Evolutionary conservation across 2,329 filamentous ascomycete species (phyloP).

Genomic region (Epichloe elymi): DNA sequence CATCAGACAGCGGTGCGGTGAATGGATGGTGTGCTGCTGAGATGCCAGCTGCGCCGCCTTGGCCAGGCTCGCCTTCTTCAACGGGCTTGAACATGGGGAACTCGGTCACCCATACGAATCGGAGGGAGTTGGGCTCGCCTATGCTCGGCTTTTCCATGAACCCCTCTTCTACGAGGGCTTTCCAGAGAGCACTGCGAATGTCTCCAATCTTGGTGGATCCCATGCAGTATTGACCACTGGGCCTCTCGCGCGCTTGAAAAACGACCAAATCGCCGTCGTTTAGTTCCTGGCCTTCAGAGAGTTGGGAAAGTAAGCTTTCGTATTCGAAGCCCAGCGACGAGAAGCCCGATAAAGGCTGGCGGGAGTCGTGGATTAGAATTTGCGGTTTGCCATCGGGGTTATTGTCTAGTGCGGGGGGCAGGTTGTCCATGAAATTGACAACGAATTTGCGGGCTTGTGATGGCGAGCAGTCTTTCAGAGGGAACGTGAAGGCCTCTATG

Average conservation of each 20-base stretch:
- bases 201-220: slow-evolving; percentile 63
- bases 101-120: slow-evolving; percentile 73
- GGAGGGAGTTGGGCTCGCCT: slow-evolving; percentile 32
- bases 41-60: slow-evolving; percentile 70
- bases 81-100: slow-evolving; percentile 86
- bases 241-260: slow-evolving; percentile 61
- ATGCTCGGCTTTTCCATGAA: slow-evolving; percentile 34
- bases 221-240: slow-evolving; percentile 36
- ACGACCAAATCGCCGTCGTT: slow-evolving; percentile 61
- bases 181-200: slow-evolving; percentile 57
- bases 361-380: slow-evolving; percentile 61
- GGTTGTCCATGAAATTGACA: slow-evolving; percentile 54
- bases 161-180: slow-evolving; percentile 49
- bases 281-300: slow-evolving; percentile 29
- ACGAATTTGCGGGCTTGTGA: slow-evolving; percentile 49
- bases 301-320: slow-evolving; percentile 38
- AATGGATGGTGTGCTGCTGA: slow-evolving; percentile 91
- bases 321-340: slow-evolving; percentile 57
- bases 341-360: slow-evolving; percentile 63
- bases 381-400: slow-evolving; percentile 71
- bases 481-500: slow-evolving; percentile 63
- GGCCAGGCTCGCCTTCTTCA: slow-evolving; percentile 52
- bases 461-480: slow-evolving; percentile 37
- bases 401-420: slow-evolving; percentile 45
- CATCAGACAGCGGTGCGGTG: slow-evolving; percentile 63